phyloP scores from a whole-genome alignment of 1,284 basidiomycete genomes.

The Cutaneotrichosporon cavernicola region DNA sequence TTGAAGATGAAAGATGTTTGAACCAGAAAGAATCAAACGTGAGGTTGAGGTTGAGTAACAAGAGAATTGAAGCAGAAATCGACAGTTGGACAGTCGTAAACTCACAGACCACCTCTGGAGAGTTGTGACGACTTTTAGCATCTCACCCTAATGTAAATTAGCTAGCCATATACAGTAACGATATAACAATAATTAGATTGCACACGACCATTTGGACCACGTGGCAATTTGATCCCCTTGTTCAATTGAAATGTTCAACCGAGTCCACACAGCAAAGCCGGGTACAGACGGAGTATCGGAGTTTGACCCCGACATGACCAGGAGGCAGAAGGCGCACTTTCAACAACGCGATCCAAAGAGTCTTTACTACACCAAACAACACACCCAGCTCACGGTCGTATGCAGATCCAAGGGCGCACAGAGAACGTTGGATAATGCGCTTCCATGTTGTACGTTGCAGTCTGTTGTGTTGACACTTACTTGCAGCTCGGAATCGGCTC shows the following conservation, averaged over 20 bases:
- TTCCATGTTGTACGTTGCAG: slow-evolving; percentile 45
- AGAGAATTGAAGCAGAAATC: no score
- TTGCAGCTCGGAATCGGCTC: slow-evolving; percentile 67
- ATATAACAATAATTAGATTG: no score
- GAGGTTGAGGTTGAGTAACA: no score
- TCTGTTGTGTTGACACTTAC: not conserved
- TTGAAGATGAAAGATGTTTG: no score
- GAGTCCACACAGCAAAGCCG: not conserved
- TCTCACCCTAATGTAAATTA: no score
- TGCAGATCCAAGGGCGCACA: not conserved
- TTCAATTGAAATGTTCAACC: no score
- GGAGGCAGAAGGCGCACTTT: not conserved
- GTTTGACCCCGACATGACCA: not conserved
- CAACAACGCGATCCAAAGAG: not conserved
- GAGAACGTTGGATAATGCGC: slow-evolving; percentile 32
- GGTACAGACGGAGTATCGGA: slow-evolving; percentile 1
- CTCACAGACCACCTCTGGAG: no score
- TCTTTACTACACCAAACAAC: not conserved
- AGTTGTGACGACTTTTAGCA: no score
- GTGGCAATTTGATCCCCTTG: not conserved
- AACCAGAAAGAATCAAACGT: no score
- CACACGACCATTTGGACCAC: no score
- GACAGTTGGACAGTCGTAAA: no score
- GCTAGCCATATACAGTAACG: no score
- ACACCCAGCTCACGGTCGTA: not conserved